Conservation (phyloP, 1,139 yeast genomes). For the Sugiyamaella castrensis region DNA sequence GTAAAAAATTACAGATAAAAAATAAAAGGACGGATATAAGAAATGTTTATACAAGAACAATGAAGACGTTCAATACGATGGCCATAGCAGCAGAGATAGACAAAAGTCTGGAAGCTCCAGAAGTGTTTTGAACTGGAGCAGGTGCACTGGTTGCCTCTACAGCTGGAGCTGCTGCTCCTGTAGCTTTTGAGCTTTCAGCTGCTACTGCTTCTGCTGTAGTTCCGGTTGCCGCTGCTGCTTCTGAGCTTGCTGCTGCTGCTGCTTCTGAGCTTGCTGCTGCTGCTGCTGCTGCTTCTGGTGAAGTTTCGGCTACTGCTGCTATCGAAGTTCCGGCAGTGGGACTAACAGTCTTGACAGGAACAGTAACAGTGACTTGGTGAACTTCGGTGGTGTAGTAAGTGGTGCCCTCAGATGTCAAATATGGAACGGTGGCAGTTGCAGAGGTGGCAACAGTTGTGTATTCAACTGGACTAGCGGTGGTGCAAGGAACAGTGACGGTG, state of each 20-base stretch:
- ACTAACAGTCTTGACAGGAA: conserved; percentile 2
- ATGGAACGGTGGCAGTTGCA: conserved; percentile 1
- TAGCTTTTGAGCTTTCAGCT: conserved; percentile 2
- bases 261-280: conserved; percentile 8
- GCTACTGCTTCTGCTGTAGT: conserved; percentile 8
- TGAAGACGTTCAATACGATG: conserved; percentile 3
- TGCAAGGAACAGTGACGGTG: conserved; percentile 12
- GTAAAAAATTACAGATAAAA: too few relatives aligned
- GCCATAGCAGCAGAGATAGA: conserved; percentile 9
- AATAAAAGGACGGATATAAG: too few relatives aligned
- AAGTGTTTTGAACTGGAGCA: conserved; percentile 1
- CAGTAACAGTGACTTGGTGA: conserved; percentile 1
- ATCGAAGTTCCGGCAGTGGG: conserved; percentile 5
- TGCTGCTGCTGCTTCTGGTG: background rate
- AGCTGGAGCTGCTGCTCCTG: conserved; percentile 4
- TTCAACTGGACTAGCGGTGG: conserved; percentile 1
- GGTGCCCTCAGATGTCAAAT: background rate
- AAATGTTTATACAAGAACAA: conserved; percentile 7
- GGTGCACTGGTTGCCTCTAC: conserved; percentile 2
- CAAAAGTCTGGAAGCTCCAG: conserved; percentile 8
- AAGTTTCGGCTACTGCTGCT: conserved; percentile 4
- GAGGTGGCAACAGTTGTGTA: background rate
- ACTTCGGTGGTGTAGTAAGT: background rate
- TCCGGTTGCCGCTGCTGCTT: background rate
- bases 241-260: too few relatives aligned